Evolutionary conservation across 2,329 filamentous ascomycete species (phyloP).

Genomic region (Penicillium verrucosum): DNA sequence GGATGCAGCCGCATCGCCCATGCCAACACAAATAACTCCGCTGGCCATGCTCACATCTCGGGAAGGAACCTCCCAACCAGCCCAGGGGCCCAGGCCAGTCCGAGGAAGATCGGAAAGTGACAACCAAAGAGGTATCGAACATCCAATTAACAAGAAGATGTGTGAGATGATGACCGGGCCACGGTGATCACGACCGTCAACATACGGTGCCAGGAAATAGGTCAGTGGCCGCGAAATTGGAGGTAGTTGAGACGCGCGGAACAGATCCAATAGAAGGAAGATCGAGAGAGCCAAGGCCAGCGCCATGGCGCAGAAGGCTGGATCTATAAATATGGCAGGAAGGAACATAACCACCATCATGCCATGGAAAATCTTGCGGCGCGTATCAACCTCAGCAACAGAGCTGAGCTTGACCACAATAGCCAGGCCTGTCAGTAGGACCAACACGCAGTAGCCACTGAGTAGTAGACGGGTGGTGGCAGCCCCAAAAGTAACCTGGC

Average conservation of each 20-base stretch:
- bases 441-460: constrained; percentile 66
- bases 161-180: constrained; percentile 94
- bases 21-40: constrained; percentile 88
- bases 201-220: constrained; percentile 84
- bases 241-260: constrained; percentile 86
- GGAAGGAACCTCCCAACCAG: constrained; percentile 70
- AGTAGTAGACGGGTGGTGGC: constrained; percentile 80
- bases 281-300: constrained; percentile 75
- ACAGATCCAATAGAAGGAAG: constrained; percentile 83
- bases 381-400: constrained; percentile 87
- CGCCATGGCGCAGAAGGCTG: constrained; percentile 75
- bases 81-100: constrained; percentile 53
- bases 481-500: constrained; percentile 63
- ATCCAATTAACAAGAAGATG: constrained; percentile 92
- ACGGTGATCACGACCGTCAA: constrained; percentile 87
- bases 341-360: constrained; percentile 98
- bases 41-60: constrained; percentile 86
- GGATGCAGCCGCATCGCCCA: constrained; percentile 91
- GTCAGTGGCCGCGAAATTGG: constrained; percentile 84
- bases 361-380: constrained; percentile 95
- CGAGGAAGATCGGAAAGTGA: constrained; percentile 69
- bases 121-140: constrained; percentile 91
- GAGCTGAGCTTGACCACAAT: constrained; percentile 71
- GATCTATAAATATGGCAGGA: constrained; percentile 81
- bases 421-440: constrained; percentile 68